phyloP scores from a whole-genome alignment of 192 early-diverging fungal genomes.

The Bifiguratus adelaidae region DNA sequence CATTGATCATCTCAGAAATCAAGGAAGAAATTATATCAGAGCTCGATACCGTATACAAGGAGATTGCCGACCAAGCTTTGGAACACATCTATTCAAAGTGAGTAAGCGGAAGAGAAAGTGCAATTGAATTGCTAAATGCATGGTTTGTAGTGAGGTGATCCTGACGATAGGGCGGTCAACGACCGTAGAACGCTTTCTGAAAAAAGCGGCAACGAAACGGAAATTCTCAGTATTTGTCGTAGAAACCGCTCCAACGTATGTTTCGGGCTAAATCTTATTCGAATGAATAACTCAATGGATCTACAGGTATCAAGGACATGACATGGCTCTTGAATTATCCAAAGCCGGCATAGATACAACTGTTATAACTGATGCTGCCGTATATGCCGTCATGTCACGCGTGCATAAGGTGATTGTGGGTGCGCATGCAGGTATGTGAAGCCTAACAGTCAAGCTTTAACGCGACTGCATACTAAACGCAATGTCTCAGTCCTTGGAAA shows the following conservation, averaged over 20 bases:
- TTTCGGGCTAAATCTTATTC: slow-evolving; percentile 1
- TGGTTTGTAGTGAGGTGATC: slow-evolving; percentile 73
- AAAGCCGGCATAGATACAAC: slow-evolving; percentile 81
- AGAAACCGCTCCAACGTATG: slow-evolving; percentile 81
- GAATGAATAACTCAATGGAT: no score
- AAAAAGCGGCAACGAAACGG: slow-evolving; percentile 70
- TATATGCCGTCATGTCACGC: slow-evolving; percentile 95
- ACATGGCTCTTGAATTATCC: slow-evolving; percentile 66
- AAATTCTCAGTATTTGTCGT: slow-evolving; percentile 94
- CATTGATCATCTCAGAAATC: slow-evolving; percentile 69
- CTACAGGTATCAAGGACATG: slow-evolving; percentile 78
- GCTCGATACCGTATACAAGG: slow-evolving; percentile 62
- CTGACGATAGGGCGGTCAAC: slow-evolving; percentile 85
- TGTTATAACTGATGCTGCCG: slow-evolving; percentile 83
- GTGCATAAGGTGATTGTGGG: slow-evolving; percentile 96
- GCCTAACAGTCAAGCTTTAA: no score
- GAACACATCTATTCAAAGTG: slow-evolving; percentile 94
- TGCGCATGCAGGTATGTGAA: slow-evolving; percentile 61
- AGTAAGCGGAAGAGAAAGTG: slow-evolving; percentile 8
- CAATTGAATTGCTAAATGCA: not conserved
- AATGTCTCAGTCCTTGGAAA: slow-evolving; percentile 68
- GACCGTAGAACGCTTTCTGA: slow-evolving; percentile 79
- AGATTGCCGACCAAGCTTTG: slow-evolving; percentile 74
- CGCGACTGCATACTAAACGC: no score
- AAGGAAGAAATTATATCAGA: slow-evolving; percentile 89